Evolutionary conservation across 83 land plant species (phyloP), one percentile per base, ranked within the genome.

Genomic region (Isoetes engelmannii): DNA sequence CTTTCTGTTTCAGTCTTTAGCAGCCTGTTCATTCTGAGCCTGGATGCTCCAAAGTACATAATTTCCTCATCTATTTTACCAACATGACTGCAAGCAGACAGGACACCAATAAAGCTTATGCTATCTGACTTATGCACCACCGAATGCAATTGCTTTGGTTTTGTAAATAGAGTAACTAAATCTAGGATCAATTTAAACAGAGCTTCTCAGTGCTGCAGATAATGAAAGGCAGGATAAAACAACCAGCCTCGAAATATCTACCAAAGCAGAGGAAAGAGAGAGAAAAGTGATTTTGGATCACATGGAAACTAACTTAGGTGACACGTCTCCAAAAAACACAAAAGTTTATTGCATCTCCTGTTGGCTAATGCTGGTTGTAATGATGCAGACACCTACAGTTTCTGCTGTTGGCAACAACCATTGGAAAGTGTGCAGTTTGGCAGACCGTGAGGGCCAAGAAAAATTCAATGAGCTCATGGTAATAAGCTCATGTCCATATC

Each of bases 381-480:
- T 60, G 17, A 19, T 50, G 48, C 49, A 74, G 47, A 77, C 79
- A 84, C 63, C 86, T 45, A 69, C 54, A 43, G 70, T 71, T 17
- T 60, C 77, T 57, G 75, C 79, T 12, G 69, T 74, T 28, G 82
- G 72, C 67, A 80, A 73, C 63, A 86, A 76, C 63, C 82, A 74
- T 47, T 94, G 98, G 92, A 90, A 63, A 74, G 79, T 18, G 75
- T 88, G 9, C 78, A 81, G 7, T 88, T 94, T 80, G n/a, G 17
- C 84, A 28, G 98, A 94, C 61, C 85, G 78, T 13, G 96, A 88
- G 54, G 75, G 92, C 46, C 96, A 88, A 70, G 98, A 94, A 71
- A 94, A 94, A 57, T 94, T 94, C 77, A 86, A 94, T 79, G 90
- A 87, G 77, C 98, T 94, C 88, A 94, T 94, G 98, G 98, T 94